Evolutionary conservation across 106 monocot species (phyloP), one percentile per base, ranked within the genome.

Genomic region (Narthecium ossifragum): DNA sequence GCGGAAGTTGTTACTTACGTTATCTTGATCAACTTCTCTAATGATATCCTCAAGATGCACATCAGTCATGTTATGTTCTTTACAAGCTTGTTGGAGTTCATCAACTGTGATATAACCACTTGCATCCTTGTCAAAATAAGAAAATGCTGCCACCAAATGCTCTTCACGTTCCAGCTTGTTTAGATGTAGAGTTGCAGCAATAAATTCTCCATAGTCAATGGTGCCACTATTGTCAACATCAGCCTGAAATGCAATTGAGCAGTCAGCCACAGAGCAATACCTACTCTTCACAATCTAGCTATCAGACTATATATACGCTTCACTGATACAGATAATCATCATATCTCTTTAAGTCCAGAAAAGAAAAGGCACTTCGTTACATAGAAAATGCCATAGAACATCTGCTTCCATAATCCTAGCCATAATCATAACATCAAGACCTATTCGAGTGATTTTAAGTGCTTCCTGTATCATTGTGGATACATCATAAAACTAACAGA

Each of bases 101-200:
- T 80, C 85, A 20, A 76, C 66, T 22, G 80, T 85, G 30, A 85
- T 85, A 51, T 80, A 77, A 49, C 80, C 85, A 50, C 80, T 80
- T 21, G 66, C 80, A 68, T 85, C 80, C 72, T 79, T 88, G 64
- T 87, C 92, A 46, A 92, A 92, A 69, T 84, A 92, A 12, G 72
- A 65, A 66, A 92, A 92, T 27, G 89, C 89, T 32, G 84, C 75
- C 21, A 63, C 68, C 53, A 89, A 58, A 78, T 89, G 81, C 61
- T 88, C 84, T 55, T 88, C 84, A 10, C 80, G 66, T 46, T 88
- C 88, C 23, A 88, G 73, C 52, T 88, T 88, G 70, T 84, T 84
- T 28, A 88, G 67, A 66, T 83, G 89, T 20, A 89, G 57, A 0
- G 89, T 88, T 12, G 88, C 88, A 60, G 80, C 88, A 34, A 88